Evolutionary conservation across 1,284 basidiomycete species (phyloP).

Genomic region (Ganoderma lucidum): DNA sequence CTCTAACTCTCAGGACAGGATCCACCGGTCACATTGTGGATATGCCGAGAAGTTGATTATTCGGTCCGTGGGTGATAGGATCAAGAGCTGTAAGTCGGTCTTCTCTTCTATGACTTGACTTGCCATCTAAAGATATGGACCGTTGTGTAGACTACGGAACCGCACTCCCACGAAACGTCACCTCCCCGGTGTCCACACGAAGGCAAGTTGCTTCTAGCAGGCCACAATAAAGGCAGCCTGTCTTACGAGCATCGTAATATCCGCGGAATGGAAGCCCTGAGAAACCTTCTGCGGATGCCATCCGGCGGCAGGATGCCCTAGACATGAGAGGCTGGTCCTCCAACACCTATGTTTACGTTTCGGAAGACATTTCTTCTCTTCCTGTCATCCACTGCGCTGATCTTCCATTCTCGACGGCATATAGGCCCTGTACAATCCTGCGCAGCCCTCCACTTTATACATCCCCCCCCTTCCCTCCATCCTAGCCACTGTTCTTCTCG

Average conservation of each 20-base stretch:
- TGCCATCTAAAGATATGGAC: background rate
- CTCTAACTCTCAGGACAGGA: too few species aligned
- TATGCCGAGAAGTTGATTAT: background rate
- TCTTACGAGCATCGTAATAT: background rate
- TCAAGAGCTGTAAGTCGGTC: background rate
- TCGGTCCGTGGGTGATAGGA: background rate
- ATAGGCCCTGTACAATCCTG: too few species aligned
- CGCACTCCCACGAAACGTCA: background rate
- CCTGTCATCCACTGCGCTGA: background rate
- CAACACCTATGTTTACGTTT: background rate
- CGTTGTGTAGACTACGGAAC: background rate
- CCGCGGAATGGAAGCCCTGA: background rate
- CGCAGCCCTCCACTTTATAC: background rate
- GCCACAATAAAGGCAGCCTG: background rate
- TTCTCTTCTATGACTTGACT: background rate
- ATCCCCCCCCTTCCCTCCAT: background rate
- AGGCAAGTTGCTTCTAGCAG: background rate
- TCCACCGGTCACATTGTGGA: background rate
- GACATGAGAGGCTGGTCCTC: background rate
- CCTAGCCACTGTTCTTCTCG: background rate
- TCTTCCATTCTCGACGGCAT: background rate
- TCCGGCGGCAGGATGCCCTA: background rate
- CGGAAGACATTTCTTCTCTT: background rate
- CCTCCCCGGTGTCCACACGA: background rate
- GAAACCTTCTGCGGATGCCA: background rate